Conservation (phyloP, 495 filamentous ascomycete genomes). For the Hyaloscypha bicolor region DNA sequence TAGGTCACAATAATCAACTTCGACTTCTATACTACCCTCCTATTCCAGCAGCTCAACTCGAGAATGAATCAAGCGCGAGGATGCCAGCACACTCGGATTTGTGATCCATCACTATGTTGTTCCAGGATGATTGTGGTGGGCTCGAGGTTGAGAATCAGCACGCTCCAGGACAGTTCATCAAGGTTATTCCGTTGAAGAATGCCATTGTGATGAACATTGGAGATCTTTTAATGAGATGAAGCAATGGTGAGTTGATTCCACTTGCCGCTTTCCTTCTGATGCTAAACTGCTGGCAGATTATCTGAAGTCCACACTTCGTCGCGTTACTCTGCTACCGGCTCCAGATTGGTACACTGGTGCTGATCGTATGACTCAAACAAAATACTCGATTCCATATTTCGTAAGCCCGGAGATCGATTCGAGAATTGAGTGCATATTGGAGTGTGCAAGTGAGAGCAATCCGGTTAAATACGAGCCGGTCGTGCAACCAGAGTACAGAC, state of each 20-base stretch:
- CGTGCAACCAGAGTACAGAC: constrained; percentile 51
- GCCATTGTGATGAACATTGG: constrained; percentile 61
- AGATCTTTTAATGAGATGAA: constrained; percentile 64
- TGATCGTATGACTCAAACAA: constrained; percentile 49
- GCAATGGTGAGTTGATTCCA: constrained; percentile 46
- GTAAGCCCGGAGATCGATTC: constrained; percentile 54
- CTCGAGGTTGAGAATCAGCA: constrained; percentile 60
- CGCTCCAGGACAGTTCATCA: constrained; percentile 50
- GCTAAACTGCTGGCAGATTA: constrained; percentile 38
- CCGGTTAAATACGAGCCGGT: constrained; percentile 56
- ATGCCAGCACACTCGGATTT: constrained; percentile 58
- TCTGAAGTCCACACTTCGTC: constrained; percentile 58
- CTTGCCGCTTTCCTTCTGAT: constrained; percentile 9
- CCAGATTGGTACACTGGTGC: constrained; percentile 39
- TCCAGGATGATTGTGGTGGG: constrained; percentile 54
- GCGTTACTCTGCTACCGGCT: constrained; percentile 50
- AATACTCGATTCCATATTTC: constrained; percentile 68
- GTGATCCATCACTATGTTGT: constrained; percentile 53
- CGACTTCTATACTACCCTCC: constrained; percentile 69
- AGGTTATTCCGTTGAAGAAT: constrained; percentile 51
- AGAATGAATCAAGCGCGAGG: constrained; percentile 47
- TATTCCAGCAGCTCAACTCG: constrained; percentile 49
- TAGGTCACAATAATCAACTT: constrained; percentile 62
- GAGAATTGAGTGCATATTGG: constrained; percentile 58
- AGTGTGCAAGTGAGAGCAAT: constrained; percentile 42